These are phyloP conservation scores for Xylariales sp. DNA, from an alignment of 2,329 filamentous ascomycete genomes.

Conservation along the genomic window DNA sequence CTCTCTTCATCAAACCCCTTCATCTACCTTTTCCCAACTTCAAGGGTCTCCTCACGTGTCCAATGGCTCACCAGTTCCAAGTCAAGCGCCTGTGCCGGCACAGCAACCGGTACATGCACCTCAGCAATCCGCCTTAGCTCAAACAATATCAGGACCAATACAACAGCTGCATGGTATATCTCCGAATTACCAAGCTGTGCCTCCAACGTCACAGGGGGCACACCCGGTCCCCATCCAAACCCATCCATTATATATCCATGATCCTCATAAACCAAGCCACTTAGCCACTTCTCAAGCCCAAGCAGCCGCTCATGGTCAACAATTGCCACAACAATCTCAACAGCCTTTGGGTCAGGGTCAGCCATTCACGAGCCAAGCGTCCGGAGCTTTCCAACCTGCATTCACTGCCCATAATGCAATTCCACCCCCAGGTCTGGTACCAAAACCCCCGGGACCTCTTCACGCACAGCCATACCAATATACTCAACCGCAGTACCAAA, in stretches of 20 bases:
- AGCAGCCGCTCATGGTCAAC: not conserved
- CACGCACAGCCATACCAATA: not conserved
- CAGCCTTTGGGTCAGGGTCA: not conserved
- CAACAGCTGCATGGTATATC: too few species aligned
- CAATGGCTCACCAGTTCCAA: not conserved
- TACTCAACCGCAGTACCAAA: too few species aligned
- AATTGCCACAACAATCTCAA: not conserved
- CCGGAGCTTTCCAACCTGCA: not conserved
- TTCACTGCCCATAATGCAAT: not conserved
- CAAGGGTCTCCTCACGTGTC: constrained; percentile 1
- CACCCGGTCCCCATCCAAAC: too few species aligned
- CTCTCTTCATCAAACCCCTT: constrained; percentile 18
- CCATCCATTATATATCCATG: not conserved
- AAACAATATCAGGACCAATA: too few species aligned
- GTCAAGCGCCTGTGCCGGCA: not conserved
- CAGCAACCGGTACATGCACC: not conserved
- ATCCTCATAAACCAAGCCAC: not conserved
- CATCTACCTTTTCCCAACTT: constrained; percentile 15
- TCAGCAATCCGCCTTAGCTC: too few species aligned
- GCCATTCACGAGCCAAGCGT: too few species aligned
- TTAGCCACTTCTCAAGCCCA: not conserved
- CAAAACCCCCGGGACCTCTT: not conserved
- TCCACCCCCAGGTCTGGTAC: too few species aligned
- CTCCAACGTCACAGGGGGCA: too few species aligned
- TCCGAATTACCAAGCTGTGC: too few species aligned